Conservation (phyloP, 1,284 basidiomycete species). For the Cutaneotrichosporon sp. region DNA sequence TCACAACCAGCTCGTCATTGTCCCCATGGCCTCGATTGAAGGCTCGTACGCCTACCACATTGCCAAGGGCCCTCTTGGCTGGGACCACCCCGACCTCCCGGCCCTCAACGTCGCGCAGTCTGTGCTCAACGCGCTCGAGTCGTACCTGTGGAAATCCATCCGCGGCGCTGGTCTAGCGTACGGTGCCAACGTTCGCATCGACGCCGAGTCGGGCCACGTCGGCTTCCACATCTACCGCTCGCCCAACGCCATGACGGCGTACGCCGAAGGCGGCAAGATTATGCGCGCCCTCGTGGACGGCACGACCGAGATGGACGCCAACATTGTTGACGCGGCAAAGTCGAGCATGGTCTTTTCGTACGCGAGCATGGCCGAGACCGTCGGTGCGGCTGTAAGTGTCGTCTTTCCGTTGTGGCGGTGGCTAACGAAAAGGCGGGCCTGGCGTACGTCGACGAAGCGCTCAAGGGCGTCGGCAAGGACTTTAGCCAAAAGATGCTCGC, state of each 20-base stretch:
- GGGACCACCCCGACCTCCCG: constrained; percentile 76
- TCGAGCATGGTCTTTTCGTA: constrained; percentile 81
- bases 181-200: constrained; percentile 72
- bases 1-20: constrained; percentile 65
- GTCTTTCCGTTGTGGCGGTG: neutral
- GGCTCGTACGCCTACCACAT: constrained; percentile 81
- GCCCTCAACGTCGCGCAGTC: constrained; percentile 78
- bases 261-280: constrained; percentile 70
- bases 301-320: constrained; percentile 73
- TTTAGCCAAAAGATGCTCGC: constrained; percentile 69
- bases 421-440: constrained; percentile 53
- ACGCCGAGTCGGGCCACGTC: constrained; percentile 76
- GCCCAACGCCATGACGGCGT: constrained; percentile 81
- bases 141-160: constrained; percentile 88
- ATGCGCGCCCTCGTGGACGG: constrained; percentile 70
- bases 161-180: constrained; percentile 92
- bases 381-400: constrained; percentile 57
- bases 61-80: constrained; percentile 69
- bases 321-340: constrained; percentile 85
- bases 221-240: constrained; percentile 79
- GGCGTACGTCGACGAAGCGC: constrained; percentile 79
- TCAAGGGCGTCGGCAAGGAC: constrained; percentile 71
- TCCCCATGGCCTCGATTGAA: constrained; percentile 89
- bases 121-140: constrained; percentile 88
- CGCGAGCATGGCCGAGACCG: constrained; percentile 74